phyloP scores from a whole-genome alignment of 2,329 filamentous ascomycete genomes.

The Fusarium nodosum region DNA sequence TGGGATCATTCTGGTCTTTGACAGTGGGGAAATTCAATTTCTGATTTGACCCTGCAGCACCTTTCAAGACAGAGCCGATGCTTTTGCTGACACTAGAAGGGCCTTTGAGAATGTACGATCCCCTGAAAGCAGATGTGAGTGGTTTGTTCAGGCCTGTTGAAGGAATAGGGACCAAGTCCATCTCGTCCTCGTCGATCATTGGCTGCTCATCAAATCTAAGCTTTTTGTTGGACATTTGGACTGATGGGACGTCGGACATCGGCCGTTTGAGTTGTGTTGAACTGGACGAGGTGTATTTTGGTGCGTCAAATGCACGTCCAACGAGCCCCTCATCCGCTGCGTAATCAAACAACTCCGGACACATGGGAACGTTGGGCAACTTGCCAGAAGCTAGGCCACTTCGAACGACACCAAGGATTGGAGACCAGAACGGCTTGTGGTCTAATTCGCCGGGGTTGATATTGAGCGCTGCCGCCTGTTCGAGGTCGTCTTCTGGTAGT shows the following conservation, averaged over 20 bases:
- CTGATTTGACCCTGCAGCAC: conserved; percentile 53
- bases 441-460: conserved; percentile 44
- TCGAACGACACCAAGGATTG: conserved; percentile 55
- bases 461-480: conserved; percentile 1
- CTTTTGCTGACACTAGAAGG: conserved; percentile 5
- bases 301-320: conserved; percentile 37
- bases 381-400: conserved; percentile 59
- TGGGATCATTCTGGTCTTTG: conserved; percentile 78
- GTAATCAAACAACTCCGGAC: conserved; percentile 56
- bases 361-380: conserved; percentile 56
- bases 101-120: conserved; percentile 15
- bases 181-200: conserved; percentile 15
- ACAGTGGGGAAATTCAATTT: conserved; percentile 78
- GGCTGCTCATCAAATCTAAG: neutral
- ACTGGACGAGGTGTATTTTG: conserved; percentile 6
- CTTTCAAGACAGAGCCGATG: conserved; percentile 11
- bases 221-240: conserved; percentile 21
- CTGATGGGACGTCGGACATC: conserved; percentile 8
- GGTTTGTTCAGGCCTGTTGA: conserved; percentile 9
- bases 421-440: conserved; percentile 17
- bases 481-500: neutral
- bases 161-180: conserved; percentile 31
- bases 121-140: conserved; percentile 7
- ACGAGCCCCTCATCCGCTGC: conserved; percentile 57
- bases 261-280: conserved; percentile 28